Percentiles rank a stretch among this genome's conserved stretches.
Evolutionary conservation across 371 early-diverging fungal genomes (phyloP).

Genomic region (Enterospora canceri): DNA sequence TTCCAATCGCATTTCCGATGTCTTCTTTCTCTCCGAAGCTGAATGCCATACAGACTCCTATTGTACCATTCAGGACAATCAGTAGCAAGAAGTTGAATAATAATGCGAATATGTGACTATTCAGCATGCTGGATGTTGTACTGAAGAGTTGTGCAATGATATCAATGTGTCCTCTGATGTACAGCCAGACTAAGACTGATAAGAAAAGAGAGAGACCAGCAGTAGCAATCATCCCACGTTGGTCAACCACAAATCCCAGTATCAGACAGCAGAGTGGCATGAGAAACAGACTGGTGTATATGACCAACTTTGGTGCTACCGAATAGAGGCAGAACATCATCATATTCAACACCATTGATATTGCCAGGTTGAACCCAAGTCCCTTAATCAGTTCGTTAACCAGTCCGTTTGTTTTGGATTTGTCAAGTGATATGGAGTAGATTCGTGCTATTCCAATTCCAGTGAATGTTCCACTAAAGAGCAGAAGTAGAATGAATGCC

Average conservation of each 20-base stretch:
- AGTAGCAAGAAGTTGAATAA: neutral
- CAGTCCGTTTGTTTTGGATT: neutral
- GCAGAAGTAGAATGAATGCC: constrained; percentile 2
- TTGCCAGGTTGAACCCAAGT: neutral
- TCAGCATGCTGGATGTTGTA: neutral
- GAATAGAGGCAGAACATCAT: neutral
- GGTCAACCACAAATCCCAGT: too few species aligned
- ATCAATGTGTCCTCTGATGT: neutral
- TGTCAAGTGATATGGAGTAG: too few species aligned
- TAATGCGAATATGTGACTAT: neutral
- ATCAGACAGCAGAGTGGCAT: neutral
- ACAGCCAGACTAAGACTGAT: too few species aligned
- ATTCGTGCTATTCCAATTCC: too few species aligned
- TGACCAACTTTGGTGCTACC: neutral
- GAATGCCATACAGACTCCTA: neutral
- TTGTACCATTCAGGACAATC: too few species aligned
- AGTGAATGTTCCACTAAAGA: neutral
- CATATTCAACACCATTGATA: neutral
- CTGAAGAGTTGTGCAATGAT: neutral
- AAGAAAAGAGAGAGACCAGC: too few species aligned
- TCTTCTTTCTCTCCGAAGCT: neutral
- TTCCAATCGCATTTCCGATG: too few species aligned
- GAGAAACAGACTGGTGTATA: neutral
- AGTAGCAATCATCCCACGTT: too few species aligned
- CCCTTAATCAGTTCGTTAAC: neutral